phyloP scores from a whole-genome alignment of 192 early-diverging fungal genomes.

The Coemansia sp. region DNA sequence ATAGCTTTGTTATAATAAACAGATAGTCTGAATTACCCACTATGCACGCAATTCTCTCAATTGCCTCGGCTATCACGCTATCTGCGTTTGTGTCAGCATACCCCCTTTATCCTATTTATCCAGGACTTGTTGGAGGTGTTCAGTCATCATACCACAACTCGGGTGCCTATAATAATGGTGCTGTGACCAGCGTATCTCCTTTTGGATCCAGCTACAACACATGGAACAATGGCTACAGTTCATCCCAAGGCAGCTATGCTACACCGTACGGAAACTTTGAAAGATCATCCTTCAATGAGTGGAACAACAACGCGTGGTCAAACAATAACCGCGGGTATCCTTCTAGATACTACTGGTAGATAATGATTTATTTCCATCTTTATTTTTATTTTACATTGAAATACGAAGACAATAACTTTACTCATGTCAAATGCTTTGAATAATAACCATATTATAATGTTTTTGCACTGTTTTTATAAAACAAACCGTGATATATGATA shows the following conservation, averaged over 20 bases:
- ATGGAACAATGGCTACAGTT: slow-evolving; percentile 30
- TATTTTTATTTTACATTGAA: background rate
- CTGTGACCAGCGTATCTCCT: slow-evolving; percentile 16
- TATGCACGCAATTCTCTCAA: background rate
- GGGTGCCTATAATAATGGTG: slow-evolving; percentile 34
- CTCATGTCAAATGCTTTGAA: too few relatives aligned
- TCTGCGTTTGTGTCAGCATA: slow-evolving; percentile 9
- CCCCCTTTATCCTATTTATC: slow-evolving; percentile 31
- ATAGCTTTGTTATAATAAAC: background rate
- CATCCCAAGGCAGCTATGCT: slow-evolving; percentile 16
- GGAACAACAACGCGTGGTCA: slow-evolving; percentile 40
- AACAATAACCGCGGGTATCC: slow-evolving; percentile 19
- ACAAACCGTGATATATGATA: background rate
- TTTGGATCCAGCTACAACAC: slow-evolving; percentile 26
- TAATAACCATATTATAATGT: background rate
- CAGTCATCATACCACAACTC: slow-evolving; percentile 33
- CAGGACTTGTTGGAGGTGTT: slow-evolving; percentile 8
- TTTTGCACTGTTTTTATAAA: background rate
- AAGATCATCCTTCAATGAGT: slow-evolving; percentile 28
- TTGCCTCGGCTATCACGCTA: background rate
- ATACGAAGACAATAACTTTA: background rate
- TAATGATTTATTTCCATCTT: background rate
- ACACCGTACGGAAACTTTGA: slow-evolving; percentile 22
- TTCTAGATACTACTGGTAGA: slow-evolving; percentile 18
- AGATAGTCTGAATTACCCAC: background rate